phyloP scores from a whole-genome alignment of 2,329 filamentous ascomycete species.

The Alternaria gansuensis region DNA sequence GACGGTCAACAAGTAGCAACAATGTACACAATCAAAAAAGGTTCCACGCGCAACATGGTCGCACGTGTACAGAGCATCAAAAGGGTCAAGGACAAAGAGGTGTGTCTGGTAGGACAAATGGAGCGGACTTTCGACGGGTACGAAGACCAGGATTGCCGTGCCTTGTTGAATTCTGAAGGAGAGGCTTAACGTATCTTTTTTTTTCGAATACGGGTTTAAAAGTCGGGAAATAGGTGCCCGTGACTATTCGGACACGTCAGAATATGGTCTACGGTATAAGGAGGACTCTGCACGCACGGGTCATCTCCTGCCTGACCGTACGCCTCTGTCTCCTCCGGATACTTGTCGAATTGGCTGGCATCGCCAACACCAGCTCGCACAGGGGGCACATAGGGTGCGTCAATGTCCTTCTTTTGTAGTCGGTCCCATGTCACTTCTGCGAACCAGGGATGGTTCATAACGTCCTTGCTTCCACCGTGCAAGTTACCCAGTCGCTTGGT shows the following conservation, averaged over 20 bases:
- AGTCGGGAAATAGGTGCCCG: conserved; percentile 48
- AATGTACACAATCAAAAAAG: neutral
- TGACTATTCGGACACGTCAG: conserved; percentile 48
- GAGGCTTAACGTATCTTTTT: conserved; percentile 12
- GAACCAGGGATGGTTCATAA: conserved; percentile 97
- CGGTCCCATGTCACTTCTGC: conserved; percentile 97
- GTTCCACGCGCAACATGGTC: conserved; percentile 1
- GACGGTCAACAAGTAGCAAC: conserved; percentile 7
- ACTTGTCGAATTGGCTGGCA: conserved; percentile 97
- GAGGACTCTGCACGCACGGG: conserved; percentile 72
- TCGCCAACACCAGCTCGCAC: conserved; percentile 94
- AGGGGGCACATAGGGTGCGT: conserved; percentile 95
- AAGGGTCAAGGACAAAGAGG: conserved; percentile 9
- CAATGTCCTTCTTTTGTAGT: conserved; percentile 92
- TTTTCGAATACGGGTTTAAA: conserved; percentile 30
- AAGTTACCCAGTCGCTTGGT: conserved; percentile 95
- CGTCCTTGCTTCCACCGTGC: conserved; percentile 87
- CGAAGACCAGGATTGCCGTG: conserved; percentile 19
- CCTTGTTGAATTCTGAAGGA: conserved; percentile 16
- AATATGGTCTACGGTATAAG: conserved; percentile 37
- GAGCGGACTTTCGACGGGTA: conserved; percentile 19
- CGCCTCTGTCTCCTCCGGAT: conserved; percentile 93
- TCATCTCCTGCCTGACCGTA: conserved; percentile 84
- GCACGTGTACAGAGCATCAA: conserved; percentile 3
- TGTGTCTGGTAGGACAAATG: conserved; percentile 12